A percentile compares a stretch with the other conserved stretches of the same genome.
phyloP scores from a whole-genome alignment of 73 alveolate species.

The Paramecium sonneborni region DNA sequence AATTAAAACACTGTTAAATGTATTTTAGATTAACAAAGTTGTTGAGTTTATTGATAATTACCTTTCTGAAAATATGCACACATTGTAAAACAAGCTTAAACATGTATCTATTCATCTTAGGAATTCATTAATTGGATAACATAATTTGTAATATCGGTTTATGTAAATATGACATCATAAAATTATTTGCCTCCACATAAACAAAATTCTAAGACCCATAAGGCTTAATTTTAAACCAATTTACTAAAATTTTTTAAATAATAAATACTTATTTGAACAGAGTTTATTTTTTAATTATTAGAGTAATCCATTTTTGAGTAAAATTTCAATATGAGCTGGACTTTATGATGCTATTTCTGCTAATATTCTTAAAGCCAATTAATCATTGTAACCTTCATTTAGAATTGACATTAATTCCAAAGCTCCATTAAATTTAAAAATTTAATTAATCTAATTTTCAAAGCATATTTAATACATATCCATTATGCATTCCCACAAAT shows the following conservation, averaged over 20 bases:
- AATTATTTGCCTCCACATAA: background rate
- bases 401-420: background rate
- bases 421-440: constrained; percentile 28
- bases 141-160: background rate
- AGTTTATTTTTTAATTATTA: background rate
- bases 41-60: background rate
- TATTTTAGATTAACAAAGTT: background rate
- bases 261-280: background rate
- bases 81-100: constrained; percentile 16
- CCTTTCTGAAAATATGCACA: background rate
- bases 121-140: background rate
- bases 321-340: constrained; percentile 34
- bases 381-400: background rate
- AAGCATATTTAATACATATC: background rate
- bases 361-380: background rate
- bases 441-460: background rate
- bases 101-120: background rate
- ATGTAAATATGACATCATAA: background rate
- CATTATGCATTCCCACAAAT: constrained; percentile 12
- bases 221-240: constrained; percentile 24
- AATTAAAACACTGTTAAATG: background rate
- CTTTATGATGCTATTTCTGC: constrained; percentile 26
- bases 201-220: constrained; percentile 13
- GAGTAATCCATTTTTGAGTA: background rate
- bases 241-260: background rate